Conservation (phyloP, 306 rosid species). For the Ceratonia siliqua region DNA sequence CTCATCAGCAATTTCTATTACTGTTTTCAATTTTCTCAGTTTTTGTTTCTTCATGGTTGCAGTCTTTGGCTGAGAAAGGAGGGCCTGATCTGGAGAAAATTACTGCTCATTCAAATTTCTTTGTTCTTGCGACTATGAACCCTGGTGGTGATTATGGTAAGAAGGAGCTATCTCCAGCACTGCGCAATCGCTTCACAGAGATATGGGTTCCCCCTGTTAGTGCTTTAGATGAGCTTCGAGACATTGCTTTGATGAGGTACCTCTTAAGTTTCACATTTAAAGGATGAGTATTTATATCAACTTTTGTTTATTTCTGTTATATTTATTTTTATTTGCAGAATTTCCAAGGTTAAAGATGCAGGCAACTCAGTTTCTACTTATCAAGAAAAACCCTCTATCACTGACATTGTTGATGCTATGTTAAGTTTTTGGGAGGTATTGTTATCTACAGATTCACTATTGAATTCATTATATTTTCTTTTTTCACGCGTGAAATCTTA, state of each 20-base stretch:
- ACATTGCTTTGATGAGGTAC: constrained; percentile 69
- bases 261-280: neutral
- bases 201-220: constrained; percentile 92
- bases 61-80: constrained; percentile 94
- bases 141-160: constrained; percentile 99
- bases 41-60: constrained; percentile 30
- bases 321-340: constrained; percentile 44
- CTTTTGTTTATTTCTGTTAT: neutral
- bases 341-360: constrained; percentile 44
- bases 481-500: constrained; percentile 3
- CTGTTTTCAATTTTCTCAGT: neutral
- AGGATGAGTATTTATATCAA: neutral
- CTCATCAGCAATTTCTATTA: neutral
- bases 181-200: constrained; percentile 96
- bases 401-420: constrained; percentile 70
- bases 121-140: constrained; percentile 94
- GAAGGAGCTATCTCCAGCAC: constrained; percentile 86
- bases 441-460: constrained; percentile 13
- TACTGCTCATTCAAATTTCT: constrained; percentile 66
- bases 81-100: constrained; percentile 75
- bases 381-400: constrained; percentile 35
- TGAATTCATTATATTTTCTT: neutral
- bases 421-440: constrained; percentile 77
- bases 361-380: neutral
- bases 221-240: constrained; percentile 68